Base-by-base conservation (phyloP, 1,139 yeast genomes). In the Saccharomycopsis phalli region DNA sequence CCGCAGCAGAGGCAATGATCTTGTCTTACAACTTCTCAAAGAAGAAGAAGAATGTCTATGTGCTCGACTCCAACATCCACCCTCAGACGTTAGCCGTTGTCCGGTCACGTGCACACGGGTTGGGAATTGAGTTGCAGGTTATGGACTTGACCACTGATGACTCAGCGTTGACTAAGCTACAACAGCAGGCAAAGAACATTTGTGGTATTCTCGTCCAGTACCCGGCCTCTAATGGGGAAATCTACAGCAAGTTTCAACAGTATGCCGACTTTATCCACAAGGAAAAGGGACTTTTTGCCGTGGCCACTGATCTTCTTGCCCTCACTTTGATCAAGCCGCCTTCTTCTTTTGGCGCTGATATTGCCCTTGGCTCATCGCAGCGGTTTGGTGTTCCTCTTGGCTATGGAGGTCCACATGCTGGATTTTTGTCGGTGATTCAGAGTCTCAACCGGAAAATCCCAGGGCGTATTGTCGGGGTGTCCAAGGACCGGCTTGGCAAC, bases 401-500 rank as follows among this genome's bases (percentile, higher is more conserved):
- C 11, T 91, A 79, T 56, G 98, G 98, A 56, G 98, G 98, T 26
- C 98, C 98, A 4, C 98, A 91, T 59, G 98, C 98, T 40, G 98
- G 95, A 0, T 91, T 86, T 65, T 88, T 91, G 55, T 86, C 97
- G 13, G 94, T 93, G 37, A 69, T 76, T 20, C 72, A 76, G 47
- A 71, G 76, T 48, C 72, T 82, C 55, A 83, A 86, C 57, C 76
- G 98, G 60, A 88, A 88, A 61, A 86, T 91, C 60, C 98, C 98
- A 3, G 98, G 98, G 34, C 76, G 98, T 65, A 74, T 91, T 45
- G 91, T 91, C 43, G 98, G 98, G 56, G 78, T 84, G 41, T 78
- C 94, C 37, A 86, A 84, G 59, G 98, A 91, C 59, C 74, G 97
- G 56, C 67, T 87, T 47, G 96, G 96, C 28, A 78, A 83, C 51